phyloP scores from a whole-genome alignment of 257 asterid species.

The Mitragyna speciosa region DNA sequence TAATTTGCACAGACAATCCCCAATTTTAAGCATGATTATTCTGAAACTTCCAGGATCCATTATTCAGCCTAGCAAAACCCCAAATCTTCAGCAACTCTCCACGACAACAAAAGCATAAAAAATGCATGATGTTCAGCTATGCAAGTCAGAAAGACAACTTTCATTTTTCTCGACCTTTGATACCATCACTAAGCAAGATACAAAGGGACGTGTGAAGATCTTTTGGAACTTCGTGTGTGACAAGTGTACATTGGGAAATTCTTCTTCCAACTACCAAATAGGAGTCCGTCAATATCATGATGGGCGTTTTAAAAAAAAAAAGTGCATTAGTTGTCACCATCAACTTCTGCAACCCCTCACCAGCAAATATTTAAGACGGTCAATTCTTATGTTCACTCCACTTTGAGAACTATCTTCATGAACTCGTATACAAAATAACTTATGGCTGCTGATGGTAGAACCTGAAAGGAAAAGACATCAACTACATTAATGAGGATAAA shows the following conservation, averaged over 20 bases:
- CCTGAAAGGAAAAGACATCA: constrained; percentile 47
- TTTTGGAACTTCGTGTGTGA: neutral
- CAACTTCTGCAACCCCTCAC: constrained; percentile 15
- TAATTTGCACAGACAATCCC: neutral
- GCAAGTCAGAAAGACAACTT: neutral
- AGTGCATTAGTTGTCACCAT: constrained; percentile 18
- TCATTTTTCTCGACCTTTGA: neutral
- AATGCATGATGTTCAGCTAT: neutral
- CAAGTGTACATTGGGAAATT: neutral
- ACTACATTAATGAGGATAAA: constrained; percentile 3
- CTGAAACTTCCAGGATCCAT: neutral
- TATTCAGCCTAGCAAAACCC: neutral
- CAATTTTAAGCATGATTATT: neutral
- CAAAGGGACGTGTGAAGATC: neutral
- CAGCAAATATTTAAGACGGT: constrained; percentile 12
- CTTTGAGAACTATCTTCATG: constrained; percentile 91
- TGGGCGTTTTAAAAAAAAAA: constrained; percentile 3
- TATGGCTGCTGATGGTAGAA: constrained; percentile 94
- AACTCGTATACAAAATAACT: constrained; percentile 90
- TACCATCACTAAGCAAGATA: neutral
- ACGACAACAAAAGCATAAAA: neutral
- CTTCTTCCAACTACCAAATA: constrained; percentile 8
- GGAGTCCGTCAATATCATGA: constrained; percentile 16
- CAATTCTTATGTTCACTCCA: constrained; percentile 44
- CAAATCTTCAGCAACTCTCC: neutral